Evolutionary conservation across 257 asterid genomes (phyloP).

Genomic region (Plantago major): DNA sequence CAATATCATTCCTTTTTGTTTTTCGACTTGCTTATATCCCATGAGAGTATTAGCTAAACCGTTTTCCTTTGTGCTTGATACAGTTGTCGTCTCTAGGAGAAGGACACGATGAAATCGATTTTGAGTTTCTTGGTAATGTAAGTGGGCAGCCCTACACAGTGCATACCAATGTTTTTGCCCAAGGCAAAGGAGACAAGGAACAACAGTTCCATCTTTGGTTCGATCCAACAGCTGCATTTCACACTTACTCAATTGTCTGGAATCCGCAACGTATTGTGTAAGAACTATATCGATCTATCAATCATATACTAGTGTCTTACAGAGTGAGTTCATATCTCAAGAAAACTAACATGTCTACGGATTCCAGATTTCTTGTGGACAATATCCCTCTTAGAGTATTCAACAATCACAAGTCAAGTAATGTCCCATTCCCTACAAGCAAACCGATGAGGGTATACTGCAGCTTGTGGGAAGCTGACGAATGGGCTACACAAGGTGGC

Average conservation of each 20-base stretch:
- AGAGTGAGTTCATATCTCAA: not conserved
- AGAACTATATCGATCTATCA: not conserved
- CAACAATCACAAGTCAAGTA: conserved; percentile 33
- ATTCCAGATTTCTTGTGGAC: conserved; percentile 46
- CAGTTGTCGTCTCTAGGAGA: conserved; percentile 35
- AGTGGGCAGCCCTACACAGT: conserved; percentile 34
- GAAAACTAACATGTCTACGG: not conserved
- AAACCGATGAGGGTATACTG: conserved; percentile 44
- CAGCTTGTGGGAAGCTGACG: conserved; percentile 62
- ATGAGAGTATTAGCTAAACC: too few relatives aligned
- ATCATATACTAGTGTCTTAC: not conserved
- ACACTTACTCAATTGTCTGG: conserved; percentile 42
- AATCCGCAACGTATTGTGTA: conserved; percentile 38
- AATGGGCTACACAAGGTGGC: conserved; percentile 59
- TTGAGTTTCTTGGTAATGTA: conserved; percentile 37
- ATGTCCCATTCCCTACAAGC: conserved; percentile 38
- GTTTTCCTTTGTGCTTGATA: not conserved
- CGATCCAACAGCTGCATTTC: conserved; percentile 36
- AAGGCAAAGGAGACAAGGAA: conserved; percentile 42
- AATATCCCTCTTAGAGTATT: conserved; percentile 45
- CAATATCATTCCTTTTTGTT: too few relatives aligned
- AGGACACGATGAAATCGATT: conserved; percentile 40
- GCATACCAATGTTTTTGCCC: conserved; percentile 37
- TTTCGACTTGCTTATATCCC: too few relatives aligned
- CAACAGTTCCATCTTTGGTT: conserved; percentile 43